Percentiles rank a stretch among this genome's conserved stretches.
Evolutionary conservation across 2,329 filamentous ascomycete species (phyloP).

Genomic region (Calonectria pteridis): DNA sequence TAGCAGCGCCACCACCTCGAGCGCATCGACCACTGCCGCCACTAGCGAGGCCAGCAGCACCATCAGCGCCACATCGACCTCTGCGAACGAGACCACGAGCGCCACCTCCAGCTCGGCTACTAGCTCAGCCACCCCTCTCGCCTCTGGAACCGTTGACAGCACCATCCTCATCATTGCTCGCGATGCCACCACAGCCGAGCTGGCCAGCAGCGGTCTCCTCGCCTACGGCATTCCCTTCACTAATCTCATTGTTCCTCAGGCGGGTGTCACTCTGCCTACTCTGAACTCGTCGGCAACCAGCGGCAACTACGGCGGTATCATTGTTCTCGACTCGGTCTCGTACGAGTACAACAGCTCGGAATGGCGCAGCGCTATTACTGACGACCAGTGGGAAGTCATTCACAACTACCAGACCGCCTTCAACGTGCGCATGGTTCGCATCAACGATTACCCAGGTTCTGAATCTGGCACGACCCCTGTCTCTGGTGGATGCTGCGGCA

Average conservation of each 20-base stretch:
- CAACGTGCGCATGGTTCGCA: constrained; percentile 34
- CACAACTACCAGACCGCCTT: constrained; percentile 30
- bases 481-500: constrained; percentile 8
- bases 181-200: constrained; percentile 14
- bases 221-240: constrained; percentile 33
- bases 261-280: constrained; percentile 19
- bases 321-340: constrained; percentile 29
- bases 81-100: background rate
- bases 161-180: constrained; percentile 24
- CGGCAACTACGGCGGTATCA: constrained; percentile 30
- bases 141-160: constrained; percentile 10
- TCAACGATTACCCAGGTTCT: constrained; percentile 32
- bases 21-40: background rate
- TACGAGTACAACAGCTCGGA: constrained; percentile 27
- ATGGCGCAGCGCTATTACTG: constrained; percentile 32
- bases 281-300: constrained; percentile 23
- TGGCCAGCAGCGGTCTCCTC: constrained; percentile 24
- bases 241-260: constrained; percentile 25
- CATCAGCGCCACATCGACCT: background rate
- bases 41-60: background rate
- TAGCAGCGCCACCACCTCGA: background rate
- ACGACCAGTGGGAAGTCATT: constrained; percentile 27
- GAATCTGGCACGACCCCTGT: constrained; percentile 13
- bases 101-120: background rate
- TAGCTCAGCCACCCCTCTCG: background rate